Evolutionary conservation across 768 basidiomycete species (phyloP).

Genomic region (Mycena indigotica): DNA sequence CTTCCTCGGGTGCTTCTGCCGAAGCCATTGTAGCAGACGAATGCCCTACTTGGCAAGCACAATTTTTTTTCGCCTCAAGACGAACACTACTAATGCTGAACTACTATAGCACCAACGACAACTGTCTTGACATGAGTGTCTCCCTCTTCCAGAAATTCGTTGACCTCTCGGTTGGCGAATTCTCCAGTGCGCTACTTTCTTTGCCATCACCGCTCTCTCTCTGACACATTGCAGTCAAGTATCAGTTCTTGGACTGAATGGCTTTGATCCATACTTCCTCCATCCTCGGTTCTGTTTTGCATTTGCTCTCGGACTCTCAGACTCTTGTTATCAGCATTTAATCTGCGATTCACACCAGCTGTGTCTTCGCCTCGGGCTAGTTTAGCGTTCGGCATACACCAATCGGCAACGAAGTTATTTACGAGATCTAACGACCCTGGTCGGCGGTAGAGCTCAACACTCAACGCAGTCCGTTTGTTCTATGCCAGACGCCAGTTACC

Average conservation of each 20-base stretch:
- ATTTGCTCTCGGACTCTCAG: neutral
- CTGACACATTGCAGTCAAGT: conserved; percentile 14
- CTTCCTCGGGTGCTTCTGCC: conserved; percentile 56
- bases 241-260: conserved; percentile 4
- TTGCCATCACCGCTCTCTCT: neutral
- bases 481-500: too few species aligned
- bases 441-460: conserved; percentile 37
- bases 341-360: neutral
- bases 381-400: conserved; percentile 13
- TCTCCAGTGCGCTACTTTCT: conserved; percentile 11
- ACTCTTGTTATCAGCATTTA: neutral
- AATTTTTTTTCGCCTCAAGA: neutral
- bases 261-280: too few species aligned
- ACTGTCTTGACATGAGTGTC: conserved; percentile 17
- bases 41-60: conserved; percentile 71
- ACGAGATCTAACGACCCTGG: conserved; percentile 48
- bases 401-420: conserved; percentile 29
- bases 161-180: conserved; percentile 10
- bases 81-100: neutral
- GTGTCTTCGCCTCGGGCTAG: conserved; percentile 9
- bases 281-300: neutral
- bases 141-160: conserved; percentile 10
- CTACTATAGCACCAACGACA: neutral
- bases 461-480: too few species aligned
- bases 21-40: conserved; percentile 72